phyloP scores from a whole-genome alignment of 352 stramenopile species.

The Globisporangium paroecandrum region DNA sequence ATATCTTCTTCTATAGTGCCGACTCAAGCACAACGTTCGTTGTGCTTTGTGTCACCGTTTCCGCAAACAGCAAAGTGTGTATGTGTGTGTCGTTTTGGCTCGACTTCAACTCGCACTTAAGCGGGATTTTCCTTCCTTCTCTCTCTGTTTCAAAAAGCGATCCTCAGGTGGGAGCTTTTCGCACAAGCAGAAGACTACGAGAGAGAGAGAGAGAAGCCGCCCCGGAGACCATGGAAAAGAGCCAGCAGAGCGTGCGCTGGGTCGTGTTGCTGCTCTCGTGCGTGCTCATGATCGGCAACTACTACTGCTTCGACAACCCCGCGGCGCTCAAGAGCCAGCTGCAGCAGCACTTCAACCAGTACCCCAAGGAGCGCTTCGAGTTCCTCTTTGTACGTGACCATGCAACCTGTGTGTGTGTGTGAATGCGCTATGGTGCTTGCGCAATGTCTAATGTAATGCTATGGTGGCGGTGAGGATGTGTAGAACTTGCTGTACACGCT shows the following conservation, averaged over 20 bases:
- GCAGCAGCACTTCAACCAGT: slow-evolving; percentile 78
- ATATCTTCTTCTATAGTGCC: too few relatives aligned
- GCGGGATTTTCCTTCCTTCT: background rate
- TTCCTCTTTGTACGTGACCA: slow-evolving; percentile 64
- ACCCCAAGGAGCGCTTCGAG: slow-evolving; percentile 74
- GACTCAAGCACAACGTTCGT: too few relatives aligned
- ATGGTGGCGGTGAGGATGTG: background rate
- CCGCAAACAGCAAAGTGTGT: background rate
- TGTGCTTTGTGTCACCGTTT: background rate
- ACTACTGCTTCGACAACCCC: slow-evolving; percentile 91
- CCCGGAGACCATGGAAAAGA: slow-evolving; percentile 53
- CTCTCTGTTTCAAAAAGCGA: background rate
- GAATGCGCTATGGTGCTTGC: background rate
- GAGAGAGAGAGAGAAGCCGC: background rate
- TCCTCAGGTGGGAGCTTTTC: slow-evolving; percentile 8
- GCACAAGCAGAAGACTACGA: background rate
- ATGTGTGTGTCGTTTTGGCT: background rate
- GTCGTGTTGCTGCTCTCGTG: slow-evolving; percentile 86
- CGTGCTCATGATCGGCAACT: slow-evolving; percentile 88
- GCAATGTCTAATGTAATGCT: slow-evolving; percentile 3
- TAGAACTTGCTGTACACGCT: slow-evolving; percentile 93
- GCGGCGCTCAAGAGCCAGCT: slow-evolving; percentile 85
- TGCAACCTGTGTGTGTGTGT: background rate
- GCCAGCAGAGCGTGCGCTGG: slow-evolving; percentile 71
- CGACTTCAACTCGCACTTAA: slow-evolving; percentile 10